Evolutionary conservation across 495 filamentous ascomycete species (phyloP).

Genomic region (Friedmanniomyces simplex): DNA sequence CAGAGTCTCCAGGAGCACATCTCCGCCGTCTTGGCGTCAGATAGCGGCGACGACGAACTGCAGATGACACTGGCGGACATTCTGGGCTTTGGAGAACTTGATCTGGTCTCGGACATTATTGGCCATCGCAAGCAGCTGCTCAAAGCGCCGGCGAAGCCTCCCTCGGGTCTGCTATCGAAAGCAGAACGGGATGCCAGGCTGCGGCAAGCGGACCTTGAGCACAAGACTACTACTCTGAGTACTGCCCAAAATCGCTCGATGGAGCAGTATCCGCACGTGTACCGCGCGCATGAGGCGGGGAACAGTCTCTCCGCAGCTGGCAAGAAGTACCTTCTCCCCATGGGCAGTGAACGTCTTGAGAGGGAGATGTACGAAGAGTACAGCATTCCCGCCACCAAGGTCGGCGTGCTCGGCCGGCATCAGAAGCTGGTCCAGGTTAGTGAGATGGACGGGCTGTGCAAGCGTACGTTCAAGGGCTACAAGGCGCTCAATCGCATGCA

Average conservation of each 20-base stretch:
- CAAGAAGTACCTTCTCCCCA: conserved; percentile 52
- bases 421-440: conserved; percentile 67
- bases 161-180: conserved; percentile 46
- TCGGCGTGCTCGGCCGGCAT: conserved; percentile 59
- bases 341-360: conserved; percentile 26
- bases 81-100: conserved; percentile 82
- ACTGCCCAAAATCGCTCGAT: conserved; percentile 51
- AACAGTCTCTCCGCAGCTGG: conserved; percentile 70
- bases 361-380: conserved; percentile 72
- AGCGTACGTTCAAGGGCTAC: conserved; percentile 88
- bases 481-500: conserved; percentile 95
- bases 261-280: conserved; percentile 82
- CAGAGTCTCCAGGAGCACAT: conserved; percentile 60
- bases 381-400: conserved; percentile 67
- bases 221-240: conserved; percentile 64
- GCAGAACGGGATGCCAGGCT: conserved; percentile 68
- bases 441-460: conserved; percentile 81
- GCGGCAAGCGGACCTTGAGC: conserved; percentile 61
- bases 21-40: conserved; percentile 52
- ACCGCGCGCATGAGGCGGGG: conserved; percentile 66
- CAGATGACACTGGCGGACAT: conserved; percentile 87
- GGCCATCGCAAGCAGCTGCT: conserved; percentile 56
- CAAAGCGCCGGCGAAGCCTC: conserved; percentile 33
- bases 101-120: conserved; percentile 78
- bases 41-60: conserved; percentile 62